Evolutionary conservation across 2,329 filamentous ascomycete genomes (phyloP), one percentile per base, ranked within the genome.

Genomic region (Saccharata proteae): DNA sequence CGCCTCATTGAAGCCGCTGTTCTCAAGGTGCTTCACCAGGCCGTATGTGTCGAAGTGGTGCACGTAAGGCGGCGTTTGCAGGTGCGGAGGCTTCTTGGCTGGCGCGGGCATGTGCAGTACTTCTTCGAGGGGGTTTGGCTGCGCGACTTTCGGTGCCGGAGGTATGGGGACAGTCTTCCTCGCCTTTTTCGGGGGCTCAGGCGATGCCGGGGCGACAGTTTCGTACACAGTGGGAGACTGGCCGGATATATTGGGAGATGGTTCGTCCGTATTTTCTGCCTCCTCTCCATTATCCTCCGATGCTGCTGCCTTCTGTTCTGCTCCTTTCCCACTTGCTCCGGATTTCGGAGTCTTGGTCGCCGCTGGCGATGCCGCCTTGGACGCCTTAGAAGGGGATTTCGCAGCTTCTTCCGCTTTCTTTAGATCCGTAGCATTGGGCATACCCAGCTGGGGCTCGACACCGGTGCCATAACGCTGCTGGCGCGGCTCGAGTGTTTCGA

Each of bases 1-100:
- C 0, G 67, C 67, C 26, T 71, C 64, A 2, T 71, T 74, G 57
- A 85, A 94, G 0, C 79, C 80, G 9, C 76, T 75, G 0, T 59
- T 61, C 12, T 76, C 69, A 11, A 98, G 73, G 45, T 83, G 74
- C 48, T 80, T 79, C 11, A 96, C 90, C 4, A 96, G 70, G 10
- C 75, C 77, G 57, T 90, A 98, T 15, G 79, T 93, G 58, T 98
- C 88, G 57, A 98, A 98, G 59, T 96, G 85, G 59, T 98, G 90
- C 19, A 93, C 76, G 50, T 93, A 92, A 1, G 77, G 80, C 6
- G 81, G 73, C 1, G 82, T 71, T 28, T 74, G 67, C 49, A 80
- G 70, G 50, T 85, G 76, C 4, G 78, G 78, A 14, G 72, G 69
- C 42, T 69, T 67, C 28, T 60, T 55, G 7, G 45, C 41, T 1